Base-by-base conservation (phyloP, 2,329 filamentous ascomycete genomes). In the Parastagonospora avenae region DNA sequence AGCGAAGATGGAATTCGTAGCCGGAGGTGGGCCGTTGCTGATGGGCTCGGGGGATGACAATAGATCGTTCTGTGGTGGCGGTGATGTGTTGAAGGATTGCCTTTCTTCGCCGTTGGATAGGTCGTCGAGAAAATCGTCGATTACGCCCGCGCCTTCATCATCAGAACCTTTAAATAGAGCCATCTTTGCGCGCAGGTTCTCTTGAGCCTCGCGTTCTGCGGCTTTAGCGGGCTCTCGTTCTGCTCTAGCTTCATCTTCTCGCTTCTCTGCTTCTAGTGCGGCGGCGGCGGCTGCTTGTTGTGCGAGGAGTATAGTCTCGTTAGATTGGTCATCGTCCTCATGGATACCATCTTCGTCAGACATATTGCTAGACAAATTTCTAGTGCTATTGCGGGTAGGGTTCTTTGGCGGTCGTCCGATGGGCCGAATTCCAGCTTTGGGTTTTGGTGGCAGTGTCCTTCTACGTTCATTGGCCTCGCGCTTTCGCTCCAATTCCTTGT, bases 111-210 rank as follows among this genome's bases (percentile, higher is more conserved):
- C 57, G 16, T 58, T 56, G 7, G 66, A 54, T 7, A 69, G 50
- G 27, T 59, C 50, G 12, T 62, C 62, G 15, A 71, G 64, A 51
- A 72, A 69, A 8, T 50, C 62, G 19, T 69, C 63, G 4, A 70
- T 46, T 7, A 62, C 52, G 31, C 62, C 50, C 6, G 64, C 50
- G 4, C 8, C 37, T 8, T 68, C 66, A 11, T 59, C 59, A 4
- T 67, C 62, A n/a, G 68, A 65, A 16, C 65, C 70, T 16, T 71
- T 64, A 30, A 66, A 66, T 4, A 72, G 55, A 2, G 60, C 66
- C 55, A 73, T 62, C 48, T 74, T 74, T 3, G 70, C 67, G 8
- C 62, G 62, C 14, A 70, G 48, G 41, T 74, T 74, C 37, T 72
- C 68, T 47, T 71, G 63, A 1, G 58, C 68, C 55, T 72, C 66